Percentiles rank a stretch among this genome's conserved stretches.
These are phyloP conservation scores for Xylaria sp. DNA, from an alignment of 2,329 filamentous ascomycete genomes.

Conservation along the genomic window DNA sequence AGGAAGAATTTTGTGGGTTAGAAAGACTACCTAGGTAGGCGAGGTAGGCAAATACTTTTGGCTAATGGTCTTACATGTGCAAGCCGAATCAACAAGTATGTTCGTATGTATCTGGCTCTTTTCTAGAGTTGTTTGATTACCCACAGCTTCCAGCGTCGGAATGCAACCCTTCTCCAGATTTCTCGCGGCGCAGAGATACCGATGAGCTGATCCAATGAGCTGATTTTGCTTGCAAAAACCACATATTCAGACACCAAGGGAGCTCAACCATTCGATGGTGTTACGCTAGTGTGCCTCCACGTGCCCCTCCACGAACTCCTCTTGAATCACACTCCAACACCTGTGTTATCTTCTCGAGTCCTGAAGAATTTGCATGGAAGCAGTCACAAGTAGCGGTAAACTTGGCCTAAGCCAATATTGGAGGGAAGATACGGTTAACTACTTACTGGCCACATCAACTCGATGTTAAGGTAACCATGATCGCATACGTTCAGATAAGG, in stretches of 20 bases:
- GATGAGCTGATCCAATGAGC: background rate
- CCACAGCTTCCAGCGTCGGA: background rate
- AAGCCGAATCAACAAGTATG: too few species aligned
- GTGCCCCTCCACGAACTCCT: too few species aligned
- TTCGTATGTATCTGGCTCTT: background rate
- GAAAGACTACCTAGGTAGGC: too few species aligned
- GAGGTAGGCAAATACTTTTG: too few species aligned
- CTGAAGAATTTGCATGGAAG: background rate
- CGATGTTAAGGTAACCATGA: too few species aligned
- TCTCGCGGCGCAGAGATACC: background rate
- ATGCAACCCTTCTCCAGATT: background rate
- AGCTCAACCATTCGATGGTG: background rate
- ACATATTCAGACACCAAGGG: background rate
- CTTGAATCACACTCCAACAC: background rate
- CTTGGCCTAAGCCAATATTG: background rate
- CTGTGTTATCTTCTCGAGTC: background rate
- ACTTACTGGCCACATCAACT: background rate
- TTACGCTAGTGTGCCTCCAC: background rate
- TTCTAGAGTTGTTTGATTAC: background rate
- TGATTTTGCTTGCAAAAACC: background rate
- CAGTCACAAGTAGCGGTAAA: background rate
- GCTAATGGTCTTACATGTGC: background rate
- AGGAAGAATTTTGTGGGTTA: too few species aligned
- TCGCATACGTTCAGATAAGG: background rate
- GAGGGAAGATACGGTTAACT: background rate